Conservation (phyloP, 2,329 filamentous ascomycete species). For the Ampelomyces quisqualis region DNA sequence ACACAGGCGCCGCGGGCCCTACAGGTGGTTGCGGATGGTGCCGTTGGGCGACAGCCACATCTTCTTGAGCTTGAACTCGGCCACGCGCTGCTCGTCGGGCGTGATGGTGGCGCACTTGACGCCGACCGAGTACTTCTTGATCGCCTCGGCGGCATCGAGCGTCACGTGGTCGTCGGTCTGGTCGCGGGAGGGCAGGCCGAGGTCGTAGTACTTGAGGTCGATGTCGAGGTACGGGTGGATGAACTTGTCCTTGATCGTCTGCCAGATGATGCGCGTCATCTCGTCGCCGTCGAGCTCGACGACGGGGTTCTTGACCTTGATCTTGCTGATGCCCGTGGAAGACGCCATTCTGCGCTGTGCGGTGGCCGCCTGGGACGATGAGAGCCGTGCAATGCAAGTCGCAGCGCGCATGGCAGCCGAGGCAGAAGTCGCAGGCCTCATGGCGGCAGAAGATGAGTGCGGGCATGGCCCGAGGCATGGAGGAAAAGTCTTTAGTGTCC, state of each 20-base stretch:
- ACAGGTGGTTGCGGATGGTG: constrained; percentile 69
- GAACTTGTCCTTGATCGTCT: constrained; percentile 99
- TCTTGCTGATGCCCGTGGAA: constrained; percentile 85
- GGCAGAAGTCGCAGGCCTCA: constrained; percentile 35
- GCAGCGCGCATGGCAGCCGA: constrained; percentile 30
- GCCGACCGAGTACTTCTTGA: constrained; percentile 98
- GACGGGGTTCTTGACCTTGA: constrained; percentile 98
- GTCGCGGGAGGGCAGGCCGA: constrained; percentile 92
- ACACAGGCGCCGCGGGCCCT: constrained; percentile 24
- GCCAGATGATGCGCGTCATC: constrained; percentile 99
- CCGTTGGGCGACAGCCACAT: constrained; percentile 99
- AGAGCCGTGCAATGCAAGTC: constrained; percentile 21
- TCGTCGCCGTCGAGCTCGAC: constrained; percentile 92
- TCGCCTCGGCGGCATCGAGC: constrained; percentile 89
- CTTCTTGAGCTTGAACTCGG: constrained; percentile 99
- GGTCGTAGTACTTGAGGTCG: constrained; percentile 97
- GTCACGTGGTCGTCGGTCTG: constrained; percentile 97
- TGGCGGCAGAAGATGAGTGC: constrained; percentile 26
- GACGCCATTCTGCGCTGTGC: constrained; percentile 38
- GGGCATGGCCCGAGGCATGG: too few species aligned
- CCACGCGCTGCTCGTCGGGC: constrained; percentile 90
- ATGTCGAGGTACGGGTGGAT: constrained; percentile 95
- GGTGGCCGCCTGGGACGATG: constrained; percentile 22
- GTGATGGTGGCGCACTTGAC: constrained; percentile 99
- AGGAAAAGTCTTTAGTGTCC: too few species aligned